Evolutionary conservation across 179 eudicot genomes (phyloP).

Genomic region (Beta lomatogona): DNA sequence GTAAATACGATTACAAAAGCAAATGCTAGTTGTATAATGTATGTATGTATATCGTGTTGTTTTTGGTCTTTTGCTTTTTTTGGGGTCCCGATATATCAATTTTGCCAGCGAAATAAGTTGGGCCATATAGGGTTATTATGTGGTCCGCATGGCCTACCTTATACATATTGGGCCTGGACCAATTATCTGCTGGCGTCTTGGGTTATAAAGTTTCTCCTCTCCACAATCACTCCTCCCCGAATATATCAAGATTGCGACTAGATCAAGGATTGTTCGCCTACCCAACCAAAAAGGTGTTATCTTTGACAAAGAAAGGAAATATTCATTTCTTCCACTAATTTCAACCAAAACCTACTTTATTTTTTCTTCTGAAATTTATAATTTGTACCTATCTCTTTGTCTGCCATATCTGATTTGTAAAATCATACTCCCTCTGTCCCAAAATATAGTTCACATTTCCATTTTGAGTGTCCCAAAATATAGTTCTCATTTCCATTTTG

Average conservation of each 20-base stretch:
- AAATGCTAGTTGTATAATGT: neutral
- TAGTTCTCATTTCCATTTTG: too few species aligned
- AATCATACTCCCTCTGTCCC: neutral
- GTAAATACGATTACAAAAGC: neutral
- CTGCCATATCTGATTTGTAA: neutral
- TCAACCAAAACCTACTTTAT: neutral
- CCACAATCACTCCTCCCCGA: neutral
- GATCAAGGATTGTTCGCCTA: neutral
- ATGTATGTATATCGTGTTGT: neutral
- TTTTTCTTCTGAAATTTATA: neutral
- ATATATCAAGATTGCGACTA: slow-evolving; percentile 5
- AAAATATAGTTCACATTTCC: too few species aligned
- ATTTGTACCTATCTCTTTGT: neutral
- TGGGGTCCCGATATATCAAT: neutral
- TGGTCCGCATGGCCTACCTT: slow-evolving; percentile 7
- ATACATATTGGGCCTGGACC: slow-evolving; percentile 25
- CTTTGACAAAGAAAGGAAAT: neutral
- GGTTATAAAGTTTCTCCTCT: neutral
- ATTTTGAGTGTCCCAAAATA: too few species aligned
- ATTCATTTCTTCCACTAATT: slow-evolving; percentile 9
- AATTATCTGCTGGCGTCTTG: slow-evolving; percentile 22
- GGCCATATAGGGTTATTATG: slow-evolving; percentile 12
- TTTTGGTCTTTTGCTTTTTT: neutral
- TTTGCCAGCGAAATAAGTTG: slow-evolving; percentile 4
- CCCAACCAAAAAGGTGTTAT: slow-evolving; percentile 9